Base-by-base conservation (phyloP, 1,284 basidiomycete genomes). In the Sporisorium sorghi region DNA sequence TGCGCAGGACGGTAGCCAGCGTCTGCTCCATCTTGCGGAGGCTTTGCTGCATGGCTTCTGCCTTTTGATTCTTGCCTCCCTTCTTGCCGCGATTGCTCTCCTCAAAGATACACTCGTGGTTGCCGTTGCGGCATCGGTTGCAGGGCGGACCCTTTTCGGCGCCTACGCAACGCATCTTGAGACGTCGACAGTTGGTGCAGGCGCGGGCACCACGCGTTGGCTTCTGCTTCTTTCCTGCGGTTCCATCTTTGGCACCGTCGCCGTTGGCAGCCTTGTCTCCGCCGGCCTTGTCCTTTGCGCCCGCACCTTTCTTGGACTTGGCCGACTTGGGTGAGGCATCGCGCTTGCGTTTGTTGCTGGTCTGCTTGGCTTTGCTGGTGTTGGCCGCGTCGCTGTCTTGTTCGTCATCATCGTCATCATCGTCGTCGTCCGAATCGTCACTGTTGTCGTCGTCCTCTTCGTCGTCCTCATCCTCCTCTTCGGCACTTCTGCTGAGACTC, bases 151-250 rank as follows among this genome's bases (percentile, higher is more conserved):
- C 94, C 35, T 94, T 85, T 81, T 97, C 94, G 2, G 93, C 93
- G 37, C 92, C 94, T 19, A 97, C 93, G 77, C 96, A 99, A 77
- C 96, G 93, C 96, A 99, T 99, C 87, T 99, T 99, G 72, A 98
- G 90, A 50, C 94, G 91, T 33, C 96, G 90, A 85, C 96, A 98
- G 32, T 95, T 93, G 0, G 92, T 94, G 77, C 94, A 97, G 0
- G 94, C 94, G 55, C 93, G 93, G 75, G 30, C 68, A 28, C 82
- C 82, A 14, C 83, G 78, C 15, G 81, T 84, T 0, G 82, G 77
- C 51, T 84, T 84, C 26, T 78, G 75, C 56, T 83, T 84, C 50
- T 76, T 78, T 17, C 58, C 44, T 6, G 66, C 42, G 58, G 43
- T 33, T 4, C 60, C 71, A 19, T 50, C 51, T 28, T 70, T 68